Base-by-base conservation (phyloP, 164 flowering plant genomes). In the Hamamelis virginiana region DNA sequence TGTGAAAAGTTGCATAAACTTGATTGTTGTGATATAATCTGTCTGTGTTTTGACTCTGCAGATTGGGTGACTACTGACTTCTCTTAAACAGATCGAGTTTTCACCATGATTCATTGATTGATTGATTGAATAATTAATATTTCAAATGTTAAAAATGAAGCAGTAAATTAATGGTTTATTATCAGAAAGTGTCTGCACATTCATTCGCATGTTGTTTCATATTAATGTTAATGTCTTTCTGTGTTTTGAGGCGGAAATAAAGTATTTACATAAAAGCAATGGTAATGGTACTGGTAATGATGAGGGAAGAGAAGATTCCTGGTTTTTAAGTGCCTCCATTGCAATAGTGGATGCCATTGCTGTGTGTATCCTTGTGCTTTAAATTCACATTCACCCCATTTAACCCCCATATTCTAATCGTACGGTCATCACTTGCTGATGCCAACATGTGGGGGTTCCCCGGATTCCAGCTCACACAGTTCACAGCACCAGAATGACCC, bases 381-480 rank as follows among this genome's bases (percentile, higher is more conserved):
- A 28, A 18, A 12, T 58, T 75, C 5, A 62, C 52, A 12, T 58
- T 75, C 5, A 62, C 52, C 9, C 59, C 62, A 50, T 72, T 75
- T 53, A 83, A 44, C 16, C 90, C 90, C 90, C 90, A 86, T 74
- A 86, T 84, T 46, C 87, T 78, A 50, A 86, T 79, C 8, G 89
- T 86, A 3, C 83, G 80, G 62, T 86, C 89, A 67, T 86, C 89
- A 58, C 89, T 84, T 0, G 76, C 86, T 15, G 89, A 84, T 10
- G 89, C 89, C 74, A 86, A 52, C 89, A 86, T 84, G 51, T 84
- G 86, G 12, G 79, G 83, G 43, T 86, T 80, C 18, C 74, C 65
- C 0, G 87, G 89, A 53, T 82, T 86, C 89, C 89, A 86, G 74
- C 84, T 80, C 27, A 86, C 87, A 58, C 87, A 80, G 65, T 82